These are phyloP conservation scores for Penicillium digitatum DNA, from an alignment of 2,329 filamentous ascomycete species.

Conservation along the genomic window DNA sequence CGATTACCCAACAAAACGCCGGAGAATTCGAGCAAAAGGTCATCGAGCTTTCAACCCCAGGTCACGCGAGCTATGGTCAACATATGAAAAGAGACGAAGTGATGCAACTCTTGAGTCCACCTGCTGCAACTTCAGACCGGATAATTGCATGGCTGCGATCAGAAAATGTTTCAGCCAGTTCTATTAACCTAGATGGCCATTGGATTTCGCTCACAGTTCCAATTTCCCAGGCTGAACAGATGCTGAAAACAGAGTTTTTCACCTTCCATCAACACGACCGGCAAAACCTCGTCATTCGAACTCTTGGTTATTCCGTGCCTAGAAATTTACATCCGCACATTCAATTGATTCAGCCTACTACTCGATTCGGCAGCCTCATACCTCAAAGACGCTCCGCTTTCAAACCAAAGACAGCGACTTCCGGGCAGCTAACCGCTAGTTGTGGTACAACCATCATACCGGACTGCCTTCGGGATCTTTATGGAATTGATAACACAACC, in stretches of 20 bases:
- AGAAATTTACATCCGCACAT: conserved; percentile 52
- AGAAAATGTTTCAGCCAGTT: conserved; percentile 46
- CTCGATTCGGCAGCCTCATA: conserved; percentile 54
- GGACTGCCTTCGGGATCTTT: conserved; percentile 49
- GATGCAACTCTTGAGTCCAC: conserved; percentile 52
- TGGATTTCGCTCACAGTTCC: conserved; percentile 56
- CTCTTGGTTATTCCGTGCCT: conserved; percentile 60
- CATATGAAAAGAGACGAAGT: conserved; percentile 61
- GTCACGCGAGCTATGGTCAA: conserved; percentile 56
- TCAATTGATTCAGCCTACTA: conserved; percentile 63
- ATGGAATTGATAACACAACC: conserved; percentile 39
- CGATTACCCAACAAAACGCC: conserved; percentile 49
- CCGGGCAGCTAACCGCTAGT: conserved; percentile 23
- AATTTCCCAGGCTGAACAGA: conserved; percentile 47
- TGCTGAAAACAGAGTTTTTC: conserved; percentile 57
- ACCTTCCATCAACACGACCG: conserved; percentile 50
- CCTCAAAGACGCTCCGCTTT: conserved; percentile 39
- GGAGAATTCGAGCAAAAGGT: conserved; percentile 56
- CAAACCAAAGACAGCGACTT: conserved; percentile 9
- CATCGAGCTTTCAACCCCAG: conserved; percentile 60
- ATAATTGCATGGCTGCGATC: conserved; percentile 55
- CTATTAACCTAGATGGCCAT: conserved; percentile 52
- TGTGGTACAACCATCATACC: conserved; percentile 47
- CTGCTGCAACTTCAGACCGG: conserved; percentile 45
- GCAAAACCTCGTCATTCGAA: conserved; percentile 49